Evolutionary conservation across 1,284 basidiomycete genomes (phyloP).

Genomic region (Microbotryomycetes sp.): DNA sequence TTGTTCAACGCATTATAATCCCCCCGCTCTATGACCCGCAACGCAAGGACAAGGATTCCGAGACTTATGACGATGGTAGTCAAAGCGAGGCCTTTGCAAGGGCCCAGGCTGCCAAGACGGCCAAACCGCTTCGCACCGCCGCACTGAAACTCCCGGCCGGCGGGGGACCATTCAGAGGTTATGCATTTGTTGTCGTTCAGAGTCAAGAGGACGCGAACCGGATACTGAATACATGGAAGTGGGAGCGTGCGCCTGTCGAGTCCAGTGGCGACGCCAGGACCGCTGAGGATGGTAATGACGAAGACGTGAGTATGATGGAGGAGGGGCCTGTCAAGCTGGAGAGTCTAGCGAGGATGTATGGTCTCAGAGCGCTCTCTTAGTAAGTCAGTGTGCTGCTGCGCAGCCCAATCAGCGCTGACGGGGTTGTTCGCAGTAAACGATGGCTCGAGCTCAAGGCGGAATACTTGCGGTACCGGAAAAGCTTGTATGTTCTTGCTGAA

Average conservation of each 20-base stretch:
- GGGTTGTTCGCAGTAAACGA: background rate
- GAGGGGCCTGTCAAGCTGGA: conserved; percentile 1
- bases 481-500: conserved; percentile 11
- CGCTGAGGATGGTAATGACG: background rate
- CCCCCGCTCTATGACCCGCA: conserved; percentile 17
- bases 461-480: conserved; percentile 20
- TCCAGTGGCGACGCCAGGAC: background rate
- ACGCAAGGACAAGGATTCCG: background rate
- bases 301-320: background rate
- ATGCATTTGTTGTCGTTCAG: conserved; percentile 26
- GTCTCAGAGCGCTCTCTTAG: conserved; percentile 7
- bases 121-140: background rate
- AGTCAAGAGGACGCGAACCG: conserved; percentile 12
- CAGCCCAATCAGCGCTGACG: background rate
- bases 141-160: conserved; percentile 19
- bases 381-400: background rate
- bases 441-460: conserved; percentile 26
- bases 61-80: background rate
- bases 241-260: conserved; percentile 9
- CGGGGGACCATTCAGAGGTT: conserved; percentile 34
- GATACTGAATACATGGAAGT: conserved; percentile 13
- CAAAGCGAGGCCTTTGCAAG: conserved; percentile 14
- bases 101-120: background rate
- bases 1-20: conserved; percentile 16
- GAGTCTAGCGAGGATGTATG: conserved; percentile 1